These are phyloP conservation scores for Geranium rotundifolium DNA, from an alignment of 345 rosid genomes.

Conservation along the genomic window DNA sequence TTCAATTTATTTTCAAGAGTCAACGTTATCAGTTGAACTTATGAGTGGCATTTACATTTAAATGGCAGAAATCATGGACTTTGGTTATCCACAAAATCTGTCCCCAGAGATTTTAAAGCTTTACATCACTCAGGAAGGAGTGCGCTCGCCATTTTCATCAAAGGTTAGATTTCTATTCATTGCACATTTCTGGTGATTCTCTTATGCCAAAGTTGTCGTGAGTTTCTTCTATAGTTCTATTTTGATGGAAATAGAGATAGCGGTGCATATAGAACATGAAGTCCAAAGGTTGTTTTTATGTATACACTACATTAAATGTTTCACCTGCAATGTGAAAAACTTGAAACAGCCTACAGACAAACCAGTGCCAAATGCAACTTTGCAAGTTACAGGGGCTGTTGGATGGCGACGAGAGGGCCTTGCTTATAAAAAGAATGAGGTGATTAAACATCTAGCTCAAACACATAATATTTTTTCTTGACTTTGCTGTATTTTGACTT, in stretches of 20 bases:
- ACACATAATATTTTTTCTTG: not conserved
- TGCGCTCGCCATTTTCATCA: conserved; percentile 90
- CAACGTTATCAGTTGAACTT: not conserved
- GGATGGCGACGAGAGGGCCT: conserved; percentile 99
- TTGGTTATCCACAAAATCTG: conserved; percentile 93
- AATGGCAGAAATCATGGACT: conserved; percentile 90
- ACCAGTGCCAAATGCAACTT: conserved; percentile 96
- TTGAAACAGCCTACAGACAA: conserved; percentile 57
- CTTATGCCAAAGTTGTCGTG: not conserved
- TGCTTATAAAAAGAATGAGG: conserved; percentile 93
- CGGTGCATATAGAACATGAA: not conserved
- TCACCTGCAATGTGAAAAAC: conserved; percentile 3
- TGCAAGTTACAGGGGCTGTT: conserved; percentile 99
- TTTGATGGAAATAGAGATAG: not conserved
- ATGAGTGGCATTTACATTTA: not conserved
- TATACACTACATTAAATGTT: not conserved
- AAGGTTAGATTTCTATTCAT: conserved; percentile 40
- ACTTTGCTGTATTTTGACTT: conserved; percentile 11
- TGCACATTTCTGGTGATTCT: not conserved
- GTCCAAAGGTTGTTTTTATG: conserved; percentile 2
- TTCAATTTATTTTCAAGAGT: not conserved
- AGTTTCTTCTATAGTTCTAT: not conserved
- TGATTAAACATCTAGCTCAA: conserved; percentile 13
- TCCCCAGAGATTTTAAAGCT: conserved; percentile 97
- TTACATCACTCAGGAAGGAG: conserved; percentile 97